phyloP scores from a whole-genome alignment of 1,284 basidiomycete genomes.

The Fereydounia khargensis region DNA sequence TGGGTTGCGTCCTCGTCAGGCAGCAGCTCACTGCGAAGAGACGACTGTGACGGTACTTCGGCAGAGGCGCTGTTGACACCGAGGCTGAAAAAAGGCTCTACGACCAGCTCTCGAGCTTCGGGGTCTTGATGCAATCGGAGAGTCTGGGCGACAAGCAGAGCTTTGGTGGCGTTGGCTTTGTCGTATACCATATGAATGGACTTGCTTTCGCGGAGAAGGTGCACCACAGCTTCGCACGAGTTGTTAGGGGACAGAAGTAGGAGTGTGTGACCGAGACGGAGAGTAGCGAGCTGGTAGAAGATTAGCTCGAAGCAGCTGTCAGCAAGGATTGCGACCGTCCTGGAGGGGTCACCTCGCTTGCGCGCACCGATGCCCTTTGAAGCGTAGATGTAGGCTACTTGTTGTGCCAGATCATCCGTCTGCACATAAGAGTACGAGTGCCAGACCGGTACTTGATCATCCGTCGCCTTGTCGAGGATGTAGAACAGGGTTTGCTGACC shows the following conservation, averaged over 20 bases:
- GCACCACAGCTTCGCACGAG: constrained; percentile 18
- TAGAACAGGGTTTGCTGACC: neutral
- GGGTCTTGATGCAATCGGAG: constrained; percentile 3
- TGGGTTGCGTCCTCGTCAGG: constrained; percentile 9
- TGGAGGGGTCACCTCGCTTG: constrained; percentile 3
- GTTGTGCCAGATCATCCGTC: neutral
- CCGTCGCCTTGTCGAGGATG: neutral
- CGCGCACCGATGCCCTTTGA: neutral
- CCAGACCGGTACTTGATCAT: neutral
- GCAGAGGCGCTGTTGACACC: neutral
- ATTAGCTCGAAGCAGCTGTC: constrained; percentile 12
- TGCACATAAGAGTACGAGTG: neutral
- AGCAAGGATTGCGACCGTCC: constrained; percentile 9
- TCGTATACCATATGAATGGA: too few species aligned
- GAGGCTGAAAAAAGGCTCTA: neutral
- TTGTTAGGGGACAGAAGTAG: constrained; percentile 39
- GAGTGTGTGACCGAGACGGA: constrained; percentile 18
- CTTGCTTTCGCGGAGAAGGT: too few species aligned
- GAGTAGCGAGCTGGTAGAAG: constrained; percentile 16
- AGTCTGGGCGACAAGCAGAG: too few species aligned
- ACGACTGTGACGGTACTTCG: constrained; percentile 5
- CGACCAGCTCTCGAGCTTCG: constrained; percentile 1
- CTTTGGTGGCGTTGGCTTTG: constrained; percentile 6
- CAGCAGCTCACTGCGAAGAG: constrained; percentile 2
- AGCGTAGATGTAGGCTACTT: neutral